Evolutionary conservation across 108 stramenopile genomes (phyloP), one percentile per base, ranked within the genome.

Genomic region (Ochromonas danica): DNA sequence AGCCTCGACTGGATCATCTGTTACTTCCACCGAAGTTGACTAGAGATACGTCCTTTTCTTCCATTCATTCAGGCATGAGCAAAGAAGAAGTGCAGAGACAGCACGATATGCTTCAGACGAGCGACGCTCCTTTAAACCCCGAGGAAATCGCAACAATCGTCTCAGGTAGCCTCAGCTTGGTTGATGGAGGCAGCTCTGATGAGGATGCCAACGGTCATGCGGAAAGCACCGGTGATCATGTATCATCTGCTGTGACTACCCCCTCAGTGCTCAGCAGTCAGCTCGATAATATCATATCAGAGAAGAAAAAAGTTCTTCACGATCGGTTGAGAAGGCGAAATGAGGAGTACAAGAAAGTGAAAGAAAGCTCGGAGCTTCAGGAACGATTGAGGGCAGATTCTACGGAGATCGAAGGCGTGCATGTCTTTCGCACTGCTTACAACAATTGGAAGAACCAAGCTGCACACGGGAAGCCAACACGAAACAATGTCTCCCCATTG

Each of bases 101-200:
- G 6, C 27, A 35, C 17, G 63, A 67, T 33, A 31, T 22, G 30
- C 31, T 67, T 6, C 63, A 67, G 31, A 6, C 6, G 10, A 67
- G 31, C 63, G 31, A 67, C 17, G 35, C 17, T 6, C 63, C 63
- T 14, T 36, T 67, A 67, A 67, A 33, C 31, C 33, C 63, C 6
- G 63, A 67, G 31, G 63, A 67, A 35, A 14, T 67, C 33, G 63
- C 63, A 67, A 67, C 63, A 6, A 67, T 67, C 17, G 31, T 31
- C 3, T 67, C 63, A 36, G 17, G 63, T 25, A 67, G 63, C 25
- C 10, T 22, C 3, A 67, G 63, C 25, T 33, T 67, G 17, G 30
- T 67, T 28, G 63, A 36, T 10, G 63, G 25, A 14, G n/a, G n/a
- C n/a, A n/a, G n/a, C n/a, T n/a, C n/a, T n/a, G n/a, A n/a, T n/a